Evolutionary conservation across 1,139 yeast species (phyloP).

Genomic region (Blastobotrys ciferrii): DNA sequence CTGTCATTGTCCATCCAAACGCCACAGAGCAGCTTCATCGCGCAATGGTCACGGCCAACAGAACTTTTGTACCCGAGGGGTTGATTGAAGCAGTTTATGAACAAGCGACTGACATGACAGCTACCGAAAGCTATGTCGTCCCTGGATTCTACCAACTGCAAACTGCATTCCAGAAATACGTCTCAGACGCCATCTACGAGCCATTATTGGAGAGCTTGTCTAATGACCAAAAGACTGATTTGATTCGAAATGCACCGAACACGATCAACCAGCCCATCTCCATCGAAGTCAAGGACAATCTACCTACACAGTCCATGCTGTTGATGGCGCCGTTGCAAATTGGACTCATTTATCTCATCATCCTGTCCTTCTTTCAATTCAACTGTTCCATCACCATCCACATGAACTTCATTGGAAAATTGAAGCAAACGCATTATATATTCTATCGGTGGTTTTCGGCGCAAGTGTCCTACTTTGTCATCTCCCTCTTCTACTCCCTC

Average conservation of each 20-base stretch:
- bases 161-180: conserved; percentile 16
- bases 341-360: conserved; percentile 72
- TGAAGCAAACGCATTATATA: conserved; percentile 48
- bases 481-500: conserved; percentile 54
- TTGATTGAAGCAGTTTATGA: conserved; percentile 46
- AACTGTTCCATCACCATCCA: conserved; percentile 58
- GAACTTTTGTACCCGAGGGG: conserved; percentile 19
- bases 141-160: conserved; percentile 42
- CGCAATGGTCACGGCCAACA: conserved; percentile 21
- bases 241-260: conserved; percentile 16
- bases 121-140: conserved; percentile 43
- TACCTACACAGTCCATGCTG: conserved; percentile 12
- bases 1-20: conserved; percentile 23
- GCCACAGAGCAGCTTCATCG: conserved; percentile 24
- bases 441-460: conserved; percentile 50
- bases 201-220: conserved; percentile 19
- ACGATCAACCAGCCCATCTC: conserved; percentile 18
- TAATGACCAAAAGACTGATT: conserved; percentile 6
- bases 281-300: conserved; percentile 16
- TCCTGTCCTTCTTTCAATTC: conserved; percentile 62
- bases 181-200: conserved; percentile 15
- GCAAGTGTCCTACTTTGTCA: conserved; percentile 48
- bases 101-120: conserved; percentile 53
- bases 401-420: conserved; percentile 44
- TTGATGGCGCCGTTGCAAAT: conserved; percentile 32